phyloP scores from a whole-genome alignment of 148 eudicot species.

The Oxyria digyna region DNA sequence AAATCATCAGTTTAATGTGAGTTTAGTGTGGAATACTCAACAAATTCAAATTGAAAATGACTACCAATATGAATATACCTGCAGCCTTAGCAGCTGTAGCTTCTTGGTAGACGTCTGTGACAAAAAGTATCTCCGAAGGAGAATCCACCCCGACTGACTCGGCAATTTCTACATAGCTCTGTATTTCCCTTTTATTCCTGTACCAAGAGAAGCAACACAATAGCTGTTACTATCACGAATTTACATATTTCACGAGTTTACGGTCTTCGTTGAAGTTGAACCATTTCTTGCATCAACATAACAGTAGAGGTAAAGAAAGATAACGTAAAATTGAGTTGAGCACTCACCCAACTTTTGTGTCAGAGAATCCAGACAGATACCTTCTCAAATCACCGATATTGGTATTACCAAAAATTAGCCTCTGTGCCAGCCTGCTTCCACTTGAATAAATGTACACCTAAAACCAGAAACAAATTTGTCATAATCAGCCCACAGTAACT shows the following conservation, averaged over 20 bases:
- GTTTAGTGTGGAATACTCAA: not conserved
- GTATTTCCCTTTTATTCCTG: slow-evolving; percentile 70
- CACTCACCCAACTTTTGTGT: slow-evolving; percentile 73
- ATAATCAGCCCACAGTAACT: not conserved
- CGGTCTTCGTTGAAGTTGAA: too few relatives aligned
- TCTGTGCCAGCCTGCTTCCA: slow-evolving; percentile 92
- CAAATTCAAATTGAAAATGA: not conserved
- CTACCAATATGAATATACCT: slow-evolving; percentile 30
- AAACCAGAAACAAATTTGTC: not conserved
- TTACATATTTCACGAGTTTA: not conserved
- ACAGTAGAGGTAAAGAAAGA: not conserved
- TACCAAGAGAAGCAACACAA: slow-evolving; percentile 10
- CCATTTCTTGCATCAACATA: too few relatives aligned
- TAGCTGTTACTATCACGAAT: too few relatives aligned
- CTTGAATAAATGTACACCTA: slow-evolving; percentile 96
- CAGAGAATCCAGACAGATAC: slow-evolving; percentile 72
- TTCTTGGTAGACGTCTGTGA: slow-evolving; percentile 85
- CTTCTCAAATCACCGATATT: slow-evolving; percentile 74
- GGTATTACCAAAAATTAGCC: slow-evolving; percentile 79
- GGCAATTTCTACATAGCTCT: slow-evolving; percentile 56
- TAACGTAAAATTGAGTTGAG: too few relatives aligned
- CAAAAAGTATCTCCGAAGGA: slow-evolving; percentile 62
- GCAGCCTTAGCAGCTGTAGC: slow-evolving; percentile 88
- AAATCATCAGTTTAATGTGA: not conserved
- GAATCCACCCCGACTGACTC: slow-evolving; percentile 72